Percentiles rank a stretch among this genome's conserved stretches.
These are phyloP conservation scores for Fusarium gaditjirri DNA, from an alignment of 2,329 filamentous ascomycete genomes.

Conservation along the genomic window DNA sequence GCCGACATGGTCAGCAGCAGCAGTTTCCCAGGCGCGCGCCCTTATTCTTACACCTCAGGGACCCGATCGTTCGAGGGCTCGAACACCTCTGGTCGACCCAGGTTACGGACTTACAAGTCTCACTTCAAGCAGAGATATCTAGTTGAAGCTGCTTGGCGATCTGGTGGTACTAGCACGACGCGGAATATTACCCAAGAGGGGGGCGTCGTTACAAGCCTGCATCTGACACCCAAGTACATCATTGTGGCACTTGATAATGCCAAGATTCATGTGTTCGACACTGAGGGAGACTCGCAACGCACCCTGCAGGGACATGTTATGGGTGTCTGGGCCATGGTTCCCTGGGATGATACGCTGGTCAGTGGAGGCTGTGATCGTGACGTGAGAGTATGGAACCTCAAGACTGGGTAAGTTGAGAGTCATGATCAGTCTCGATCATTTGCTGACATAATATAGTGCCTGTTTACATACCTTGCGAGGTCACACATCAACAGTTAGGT, in stretches of 20 bases:
- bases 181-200: slow-evolving; percentile 95
- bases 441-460: slow-evolving; percentile 59
- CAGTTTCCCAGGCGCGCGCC: slow-evolving; percentile 58
- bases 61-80: slow-evolving; percentile 67
- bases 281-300: slow-evolving; percentile 85
- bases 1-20: slow-evolving; percentile 51
- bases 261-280: slow-evolving; percentile 98
- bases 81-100: slow-evolving; percentile 54
- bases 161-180: slow-evolving; percentile 84
- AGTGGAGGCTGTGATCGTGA: slow-evolving; percentile 97
- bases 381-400: slow-evolving; percentile 96
- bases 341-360: slow-evolving; percentile 94
- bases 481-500: slow-evolving; percentile 95
- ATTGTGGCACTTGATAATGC: slow-evolving; percentile 98
- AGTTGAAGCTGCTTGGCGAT: slow-evolving; percentile 96
- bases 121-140: slow-evolving; percentile 98
- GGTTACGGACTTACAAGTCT: slow-evolving; percentile 87
- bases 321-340: slow-evolving; percentile 99
- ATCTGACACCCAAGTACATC: slow-evolving; percentile 95
- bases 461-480: slow-evolving; percentile 87
- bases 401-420: slow-evolving; percentile 75
- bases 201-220: slow-evolving; percentile 94
- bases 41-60: slow-evolving; percentile 50
- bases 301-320: slow-evolving; percentile 96
- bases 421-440: neutral